Evolutionary conservation across 2,329 filamentous ascomycete species (phyloP), one percentile per base, ranked within the genome.

Genomic region (Alternaria brassicicola): DNA sequence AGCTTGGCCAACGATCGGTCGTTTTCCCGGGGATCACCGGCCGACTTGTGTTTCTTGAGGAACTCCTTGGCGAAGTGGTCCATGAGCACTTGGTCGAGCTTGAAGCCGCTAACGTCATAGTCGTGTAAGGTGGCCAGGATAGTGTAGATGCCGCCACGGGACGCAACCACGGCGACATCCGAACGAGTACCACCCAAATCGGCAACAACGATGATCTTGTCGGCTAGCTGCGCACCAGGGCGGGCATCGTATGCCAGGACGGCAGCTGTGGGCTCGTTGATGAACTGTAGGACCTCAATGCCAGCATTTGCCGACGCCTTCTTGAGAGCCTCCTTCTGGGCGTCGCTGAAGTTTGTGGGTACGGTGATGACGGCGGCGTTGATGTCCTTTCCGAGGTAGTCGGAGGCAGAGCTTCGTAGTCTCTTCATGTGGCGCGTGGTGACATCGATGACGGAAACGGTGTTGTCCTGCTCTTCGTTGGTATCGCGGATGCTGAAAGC

Each of bases 11-110:
- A 82, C 71, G 90, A 90, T 71, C 89, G 89, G 54, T 89, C 84
- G 76, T 95, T 92, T 74, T 89, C 85, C 68, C 93, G 87, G 21
- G 95, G 95, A 78, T 98, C 95, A 57, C 67, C 71, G 2, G 63
- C 75, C 3, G 87, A 87, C 82, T 89, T 89, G 86, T 98, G 87
- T 85, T 96, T 97, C 87, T 99, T 98, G 75, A 95, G 86, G 82
- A 99, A 99, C 80, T 99, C 95, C 85, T 99, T 99, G 70, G 94
- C 91, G 70, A 98, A 97, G 84, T 97, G 89, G 77, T 99, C 94
- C 77, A 97, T 91, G 58, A 99, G 85, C 48, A 94, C 90, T 77
- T 95, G 86, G 82, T 99, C 95, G 56, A 99, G 85, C 66, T 93
- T 88, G 33, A 87, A 85, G 73, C 95, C 95, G 55, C 91, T 89